phyloP scores from a whole-genome alignment of 2,329 filamentous ascomycete species.

The Venturia asperata region DNA sequence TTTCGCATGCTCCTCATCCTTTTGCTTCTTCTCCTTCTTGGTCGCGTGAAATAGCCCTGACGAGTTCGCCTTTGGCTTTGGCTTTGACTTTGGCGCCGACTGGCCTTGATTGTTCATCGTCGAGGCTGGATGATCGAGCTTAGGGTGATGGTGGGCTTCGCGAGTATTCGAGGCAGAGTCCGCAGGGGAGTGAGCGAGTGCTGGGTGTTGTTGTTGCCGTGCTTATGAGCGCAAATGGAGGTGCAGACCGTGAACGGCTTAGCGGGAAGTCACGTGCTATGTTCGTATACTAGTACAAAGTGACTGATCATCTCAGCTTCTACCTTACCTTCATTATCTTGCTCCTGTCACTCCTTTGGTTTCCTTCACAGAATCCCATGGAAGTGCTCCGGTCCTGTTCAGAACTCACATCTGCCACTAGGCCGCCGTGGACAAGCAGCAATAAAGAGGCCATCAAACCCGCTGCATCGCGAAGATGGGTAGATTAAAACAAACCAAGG shows the following conservation, averaged over 20 bases:
- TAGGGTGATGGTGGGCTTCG: neutral
- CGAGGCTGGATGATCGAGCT: neutral
- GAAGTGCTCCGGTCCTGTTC: neutral
- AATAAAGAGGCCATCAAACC: neutral
- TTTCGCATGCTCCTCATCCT: constrained; percentile 27
- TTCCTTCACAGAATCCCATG: neutral
- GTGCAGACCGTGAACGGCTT: neutral
- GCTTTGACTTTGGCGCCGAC: neutral
- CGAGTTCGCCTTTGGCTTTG: constrained; percentile 18
- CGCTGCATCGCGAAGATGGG: constrained; percentile 10
- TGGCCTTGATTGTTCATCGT: neutral
- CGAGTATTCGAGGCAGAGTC: neutral
- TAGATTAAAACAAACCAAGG: constrained; percentile 11
- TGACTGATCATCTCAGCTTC: neutral
- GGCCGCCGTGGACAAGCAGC: constrained; percentile 13
- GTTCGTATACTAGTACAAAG: no score
- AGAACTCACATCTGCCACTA: neutral
- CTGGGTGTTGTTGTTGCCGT: neutral
- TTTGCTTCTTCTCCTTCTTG: constrained; percentile 28
- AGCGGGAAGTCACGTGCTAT: neutral
- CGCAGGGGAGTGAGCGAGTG: neutral
- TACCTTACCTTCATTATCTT: neutral
- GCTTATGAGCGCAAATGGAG: neutral
- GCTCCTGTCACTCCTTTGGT: constrained; percentile 2
- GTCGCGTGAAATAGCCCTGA: constrained; percentile 31